Evolutionary conservation across 495 filamentous ascomycete species (phyloP), one percentile per base, ranked within the genome.

Genomic region (Annulohypoxylon maeteangense): DNA sequence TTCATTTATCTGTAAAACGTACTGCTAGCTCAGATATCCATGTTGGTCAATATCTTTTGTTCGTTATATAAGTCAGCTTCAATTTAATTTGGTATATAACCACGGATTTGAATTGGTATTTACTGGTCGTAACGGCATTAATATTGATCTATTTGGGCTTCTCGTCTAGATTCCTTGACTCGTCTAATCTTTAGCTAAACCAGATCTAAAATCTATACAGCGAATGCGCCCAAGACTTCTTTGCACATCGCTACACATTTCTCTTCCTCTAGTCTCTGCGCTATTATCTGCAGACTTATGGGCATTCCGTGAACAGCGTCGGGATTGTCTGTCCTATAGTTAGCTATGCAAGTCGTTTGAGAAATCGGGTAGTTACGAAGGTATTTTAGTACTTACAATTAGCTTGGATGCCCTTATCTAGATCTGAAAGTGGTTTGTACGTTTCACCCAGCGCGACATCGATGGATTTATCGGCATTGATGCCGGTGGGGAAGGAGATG

Each of bases 241-340:
- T 88, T 82, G 90, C 95, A 95, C 61, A 90, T 86, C 8, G 89
- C 90, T 55, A 95, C 75, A 10, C 95, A 91, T 76, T 93, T 93
- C 83, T 96, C 93, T 75, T 97, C 93, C 75, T 94, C 85, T 76
- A 94, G 83, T 42, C 92, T 83, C 68, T 89, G 85, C 1, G 92
- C 93, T 8, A 95, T 90, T 8, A 97, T 81, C 78, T 97, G 93
- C 42, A 96, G 85, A 0, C 84, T 93, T 22, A 94, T 90, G 0
- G 93, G 92, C 74, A 95, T 83, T 4, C 92, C 92, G 16, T 90
- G 87, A 87, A 96, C 94, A 62, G 84, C 85, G 3, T 79, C 78
- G 0, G 90, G 86, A 72, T 96, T 88, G 70, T 97, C 78, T 80
- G 55, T 27, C 1, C 7, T 7, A 38, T 1, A 53, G 25, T 53